A percentile compares a stretch with the other conserved stretches of the same genome.
Conservation (phyloP, 2,329 filamentous ascomycete species). For the Fusarium sp. region DNA sequence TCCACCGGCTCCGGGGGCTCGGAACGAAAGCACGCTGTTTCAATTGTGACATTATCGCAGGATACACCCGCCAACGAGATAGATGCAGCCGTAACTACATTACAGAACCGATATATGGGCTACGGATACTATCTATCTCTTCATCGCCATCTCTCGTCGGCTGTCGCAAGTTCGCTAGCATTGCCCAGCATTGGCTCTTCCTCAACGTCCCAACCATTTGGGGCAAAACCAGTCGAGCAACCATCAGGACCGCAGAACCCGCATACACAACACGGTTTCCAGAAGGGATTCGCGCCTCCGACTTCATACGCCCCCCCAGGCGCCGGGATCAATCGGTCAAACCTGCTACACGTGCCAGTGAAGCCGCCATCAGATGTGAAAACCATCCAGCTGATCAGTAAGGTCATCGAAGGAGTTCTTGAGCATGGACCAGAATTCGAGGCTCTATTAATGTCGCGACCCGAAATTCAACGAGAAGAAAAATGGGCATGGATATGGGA, state of each 20-base stretch:
- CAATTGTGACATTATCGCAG: constrained; percentile 83
- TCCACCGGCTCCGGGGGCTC: constrained; percentile 62
- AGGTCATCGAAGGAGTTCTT: constrained; percentile 83
- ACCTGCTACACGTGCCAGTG: constrained; percentile 76
- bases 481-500: constrained; percentile 97
- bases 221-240: constrained; percentile 75
- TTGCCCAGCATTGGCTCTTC: constrained; percentile 52
- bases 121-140: constrained; percentile 85
- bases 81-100: constrained; percentile 79
- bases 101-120: constrained; percentile 88
- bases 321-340: constrained; percentile 59
- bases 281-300: constrained; percentile 80
- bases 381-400: constrained; percentile 86
- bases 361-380: constrained; percentile 81
- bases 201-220: constrained; percentile 75
- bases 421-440: constrained; percentile 89
- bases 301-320: constrained; percentile 69
- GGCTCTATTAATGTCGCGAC: constrained; percentile 87
- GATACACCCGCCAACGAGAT: constrained; percentile 88
- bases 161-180: constrained; percentile 63
- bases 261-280: constrained; percentile 59
- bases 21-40: constrained; percentile 79
- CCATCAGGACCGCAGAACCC: constrained; percentile 52
- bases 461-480: constrained; percentile 86
- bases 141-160: constrained; percentile 85